Conservation (phyloP, 306 rosid genomes). For the Quillaja saponaria region DNA sequence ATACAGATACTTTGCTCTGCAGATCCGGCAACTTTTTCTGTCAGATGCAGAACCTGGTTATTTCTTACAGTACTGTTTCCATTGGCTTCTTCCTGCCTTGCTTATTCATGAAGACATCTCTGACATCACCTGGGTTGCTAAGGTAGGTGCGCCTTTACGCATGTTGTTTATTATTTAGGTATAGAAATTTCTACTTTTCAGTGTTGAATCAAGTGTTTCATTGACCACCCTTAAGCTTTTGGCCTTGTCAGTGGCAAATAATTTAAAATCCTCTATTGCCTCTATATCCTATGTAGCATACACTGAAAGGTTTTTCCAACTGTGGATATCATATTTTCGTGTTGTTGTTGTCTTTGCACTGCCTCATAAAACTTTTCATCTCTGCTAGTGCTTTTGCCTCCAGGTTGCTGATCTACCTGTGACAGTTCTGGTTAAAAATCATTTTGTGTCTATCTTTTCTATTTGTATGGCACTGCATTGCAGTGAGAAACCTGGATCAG, state of each 20-base stretch:
- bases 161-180: slow-evolving; percentile 9
- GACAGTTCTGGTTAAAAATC: slow-evolving; percentile 58
- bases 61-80: slow-evolving; percentile 78
- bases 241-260: slow-evolving; percentile 19
- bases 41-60: slow-evolving; percentile 71
- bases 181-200: slow-evolving; percentile 27
- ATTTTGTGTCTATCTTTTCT: slow-evolving; percentile 76
- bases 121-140: slow-evolving; percentile 72
- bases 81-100: slow-evolving; percentile 92
- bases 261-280: slow-evolving; percentile 13
- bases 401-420: slow-evolving; percentile 78
- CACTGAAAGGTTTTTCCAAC: too few species aligned
- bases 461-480: slow-evolving; percentile 78
- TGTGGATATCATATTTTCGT: too few species aligned
- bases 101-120: slow-evolving; percentile 61
- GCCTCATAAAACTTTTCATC: neutral
- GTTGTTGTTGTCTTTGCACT: too few species aligned
- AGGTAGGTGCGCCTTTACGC: slow-evolving; percentile 46
- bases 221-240: slow-evolving; percentile 14
- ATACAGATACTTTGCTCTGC: slow-evolving; percentile 28
- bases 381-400: slow-evolving; percentile 34
- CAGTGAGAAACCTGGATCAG: slow-evolving; percentile 62
- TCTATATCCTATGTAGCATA: neutral
- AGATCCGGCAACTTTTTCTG: slow-evolving; percentile 80
- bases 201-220: neutral